Conservation (phyloP, 306 rosid species). For the Corylus heterophylla region DNA sequence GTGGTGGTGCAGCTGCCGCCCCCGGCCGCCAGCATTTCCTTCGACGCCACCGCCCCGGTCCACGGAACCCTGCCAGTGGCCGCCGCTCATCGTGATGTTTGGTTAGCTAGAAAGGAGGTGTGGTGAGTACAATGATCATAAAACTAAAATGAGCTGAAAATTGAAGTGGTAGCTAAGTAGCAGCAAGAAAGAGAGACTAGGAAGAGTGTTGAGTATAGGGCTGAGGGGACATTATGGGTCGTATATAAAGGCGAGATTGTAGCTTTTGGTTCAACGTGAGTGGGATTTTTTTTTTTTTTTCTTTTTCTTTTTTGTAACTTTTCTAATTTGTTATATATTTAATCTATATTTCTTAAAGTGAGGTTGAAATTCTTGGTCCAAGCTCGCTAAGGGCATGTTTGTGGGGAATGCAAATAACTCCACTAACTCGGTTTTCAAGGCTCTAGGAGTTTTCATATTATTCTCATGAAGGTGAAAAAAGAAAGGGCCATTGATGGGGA, state of each 20-base stretch:
- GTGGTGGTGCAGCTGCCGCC: conserved; percentile 25
- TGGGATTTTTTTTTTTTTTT: conserved; percentile 1
- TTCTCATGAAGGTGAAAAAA: conserved; percentile 33
- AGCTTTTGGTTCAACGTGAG: conserved; percentile 47
- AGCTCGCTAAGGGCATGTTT: conserved; percentile 73
- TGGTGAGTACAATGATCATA: neutral
- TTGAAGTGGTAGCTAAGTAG: conserved; percentile 5
- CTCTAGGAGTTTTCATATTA: conserved; percentile 74
- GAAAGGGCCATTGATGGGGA: neutral
- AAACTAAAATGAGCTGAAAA: conserved; percentile 17
- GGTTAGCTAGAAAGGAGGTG: neutral
- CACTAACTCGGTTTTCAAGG: conserved; percentile 95
- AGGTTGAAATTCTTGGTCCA: conserved; percentile 62
- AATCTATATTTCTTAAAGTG: conserved; percentile 24
- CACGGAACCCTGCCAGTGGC: conserved; percentile 6
- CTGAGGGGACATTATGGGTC: conserved; percentile 56
- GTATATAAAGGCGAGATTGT: conserved; percentile 72
- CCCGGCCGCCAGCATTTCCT: conserved; percentile 10
- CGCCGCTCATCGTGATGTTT: conserved; percentile 27
- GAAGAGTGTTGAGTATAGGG: conserved; percentile 46
- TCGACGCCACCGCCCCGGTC: neutral
- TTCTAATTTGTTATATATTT: neutral
- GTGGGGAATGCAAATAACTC: conserved; percentile 83
- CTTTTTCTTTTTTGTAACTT: neutral
- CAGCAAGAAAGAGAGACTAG: neutral